Percentiles rank a stretch among this genome's conserved stretches.
These are phyloP conservation scores for Ramichloridium luteum DNA, from an alignment of 2,329 filamentous ascomycete genomes.

Conservation along the genomic window DNA sequence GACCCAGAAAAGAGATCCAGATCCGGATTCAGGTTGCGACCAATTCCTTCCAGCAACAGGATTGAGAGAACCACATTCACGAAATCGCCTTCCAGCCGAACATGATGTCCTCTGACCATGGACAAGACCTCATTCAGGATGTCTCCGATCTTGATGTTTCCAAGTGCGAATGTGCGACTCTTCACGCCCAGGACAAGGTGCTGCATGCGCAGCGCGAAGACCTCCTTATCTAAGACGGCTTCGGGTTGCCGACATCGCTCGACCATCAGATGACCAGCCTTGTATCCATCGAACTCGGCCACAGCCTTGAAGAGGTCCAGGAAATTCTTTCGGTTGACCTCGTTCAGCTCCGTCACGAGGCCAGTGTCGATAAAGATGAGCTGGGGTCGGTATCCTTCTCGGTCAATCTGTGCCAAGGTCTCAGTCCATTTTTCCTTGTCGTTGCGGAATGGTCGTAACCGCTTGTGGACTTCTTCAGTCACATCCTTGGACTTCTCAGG, in stretches of 20 bases:
- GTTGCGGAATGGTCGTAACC: slow-evolving; percentile 61
- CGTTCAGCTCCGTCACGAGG: slow-evolving; percentile 85
- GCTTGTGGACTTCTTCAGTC: slow-evolving; percentile 73
- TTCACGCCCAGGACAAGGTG: slow-evolving; percentile 88
- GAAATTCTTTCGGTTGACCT: slow-evolving; percentile 76
- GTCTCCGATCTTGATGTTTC: slow-evolving; percentile 92
- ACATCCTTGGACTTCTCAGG: slow-evolving; percentile 53
- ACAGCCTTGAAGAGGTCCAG: slow-evolving; percentile 90
- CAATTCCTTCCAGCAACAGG: slow-evolving; percentile 84
- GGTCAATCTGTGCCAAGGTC: slow-evolving; percentile 64
- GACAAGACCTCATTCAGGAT: slow-evolving; percentile 78
- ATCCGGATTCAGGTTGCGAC: slow-evolving; percentile 71
- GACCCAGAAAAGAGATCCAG: slow-evolving; percentile 72
- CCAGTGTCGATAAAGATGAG: slow-evolving; percentile 96
- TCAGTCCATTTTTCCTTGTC: slow-evolving; percentile 55
- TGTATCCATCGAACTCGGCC: slow-evolving; percentile 94
- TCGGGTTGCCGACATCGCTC: slow-evolving; percentile 87
- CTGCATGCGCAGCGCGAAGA: slow-evolving; percentile 94
- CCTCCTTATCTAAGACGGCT: slow-evolving; percentile 73
- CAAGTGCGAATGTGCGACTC: slow-evolving; percentile 76
- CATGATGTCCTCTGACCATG: slow-evolving; percentile 89
- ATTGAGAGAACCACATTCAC: slow-evolving; percentile 97
- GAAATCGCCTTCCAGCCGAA: slow-evolving; percentile 90
- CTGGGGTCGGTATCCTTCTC: slow-evolving; percentile 82
- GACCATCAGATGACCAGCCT: slow-evolving; percentile 89